Base-by-base conservation (phyloP, 108 stramenopile genomes). In the Tribonema minus region DNA sequence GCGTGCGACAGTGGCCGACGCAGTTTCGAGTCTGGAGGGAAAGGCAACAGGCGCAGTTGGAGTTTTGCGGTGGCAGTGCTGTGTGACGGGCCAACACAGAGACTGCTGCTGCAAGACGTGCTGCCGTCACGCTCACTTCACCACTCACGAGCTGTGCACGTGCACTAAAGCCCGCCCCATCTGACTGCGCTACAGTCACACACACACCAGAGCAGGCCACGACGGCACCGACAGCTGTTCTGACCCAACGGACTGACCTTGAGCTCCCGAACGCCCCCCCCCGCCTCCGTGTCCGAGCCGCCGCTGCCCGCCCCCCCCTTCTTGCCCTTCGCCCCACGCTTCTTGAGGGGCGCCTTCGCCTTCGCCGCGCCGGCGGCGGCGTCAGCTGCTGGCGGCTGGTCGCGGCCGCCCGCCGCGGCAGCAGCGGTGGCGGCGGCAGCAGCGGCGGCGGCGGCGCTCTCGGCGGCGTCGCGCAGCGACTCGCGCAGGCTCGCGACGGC, bases 311-410 rank as follows among this genome's bases (percentile, higher is more conserved):
- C 69, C 33, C 59, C 59, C 69, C 69, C 69, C 58, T 70, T 70
- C 69, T 70, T 70, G 58, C 69, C 69, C 35, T 70, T 70, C 33
- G 58, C 69, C 26, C 59, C 59, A 1, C 58, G 58, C 58, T n/a
- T n/a, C n/a, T n/a, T n/a, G n/a, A n/a, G n/a, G n/a, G 58, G 58
- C 20, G 58, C 69, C 26, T 12, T 31, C 0, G 31, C 64, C 64
- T 33, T 33, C 7, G 3, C 64, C n/a, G 30, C 31, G 2, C 33
- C 64, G 20, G 12, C 31, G 2, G 64, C 33, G 6, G 3, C 64
- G 9, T 34, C 23, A 23, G 33, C n/a, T 1, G 41, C 46, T 30
- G n/a, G n/a, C 5, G 31, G 23, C 15, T 26, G 25, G 30, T 46
- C 32, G n/a, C 68, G 20, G 41, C 66, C 61, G 26, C 3, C 32